A percentile compares a stretch with the other conserved stretches of the same genome.
Conservation (phyloP, 2,329 filamentous ascomycete species). For the Scorias spongiosa region DNA sequence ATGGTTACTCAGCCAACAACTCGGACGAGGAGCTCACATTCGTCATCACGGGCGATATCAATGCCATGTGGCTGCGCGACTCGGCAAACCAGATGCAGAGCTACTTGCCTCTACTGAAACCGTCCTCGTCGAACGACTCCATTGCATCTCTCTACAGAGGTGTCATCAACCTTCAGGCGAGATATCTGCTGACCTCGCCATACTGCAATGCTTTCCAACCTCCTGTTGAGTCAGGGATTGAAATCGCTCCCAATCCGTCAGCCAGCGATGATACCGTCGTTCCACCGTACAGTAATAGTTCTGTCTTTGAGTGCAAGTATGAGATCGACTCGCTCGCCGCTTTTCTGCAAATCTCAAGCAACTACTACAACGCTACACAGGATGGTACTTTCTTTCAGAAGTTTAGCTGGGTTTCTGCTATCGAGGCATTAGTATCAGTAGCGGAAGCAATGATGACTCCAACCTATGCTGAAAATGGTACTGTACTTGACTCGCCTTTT, state of each 20-base stretch:
- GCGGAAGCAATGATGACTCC: constrained; percentile 32
- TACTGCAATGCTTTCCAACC: constrained; percentile 41
- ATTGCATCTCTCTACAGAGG: constrained; percentile 54
- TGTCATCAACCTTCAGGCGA: constrained; percentile 55
- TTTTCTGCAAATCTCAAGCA: constrained; percentile 33
- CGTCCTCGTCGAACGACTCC: constrained; percentile 39
- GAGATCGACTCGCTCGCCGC: constrained; percentile 38
- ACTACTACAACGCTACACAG: constrained; percentile 35
- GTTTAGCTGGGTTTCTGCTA: constrained; percentile 30
- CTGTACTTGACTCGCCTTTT: constrained; percentile 29
- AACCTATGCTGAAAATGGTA: constrained; percentile 33
- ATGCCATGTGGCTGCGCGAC: constrained; percentile 40
- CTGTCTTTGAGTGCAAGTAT: constrained; percentile 40
- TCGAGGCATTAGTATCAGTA: constrained; percentile 30
- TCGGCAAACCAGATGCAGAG: constrained; percentile 57
- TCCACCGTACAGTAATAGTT: constrained; percentile 27
- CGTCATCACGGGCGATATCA: constrained; percentile 40
- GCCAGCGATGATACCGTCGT: constrained; percentile 27
- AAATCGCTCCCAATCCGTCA: constrained; percentile 23
- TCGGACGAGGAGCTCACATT: constrained; percentile 48
- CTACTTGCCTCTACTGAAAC: constrained; percentile 45
- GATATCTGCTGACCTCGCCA: constrained; percentile 47
- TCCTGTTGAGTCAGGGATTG: constrained; percentile 31
- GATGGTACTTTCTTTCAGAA: constrained; percentile 33
- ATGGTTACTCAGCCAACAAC: constrained; percentile 42